Base-by-base conservation (phyloP, 2,329 filamentous ascomycete species). In the Penicillium vulpinum region DNA sequence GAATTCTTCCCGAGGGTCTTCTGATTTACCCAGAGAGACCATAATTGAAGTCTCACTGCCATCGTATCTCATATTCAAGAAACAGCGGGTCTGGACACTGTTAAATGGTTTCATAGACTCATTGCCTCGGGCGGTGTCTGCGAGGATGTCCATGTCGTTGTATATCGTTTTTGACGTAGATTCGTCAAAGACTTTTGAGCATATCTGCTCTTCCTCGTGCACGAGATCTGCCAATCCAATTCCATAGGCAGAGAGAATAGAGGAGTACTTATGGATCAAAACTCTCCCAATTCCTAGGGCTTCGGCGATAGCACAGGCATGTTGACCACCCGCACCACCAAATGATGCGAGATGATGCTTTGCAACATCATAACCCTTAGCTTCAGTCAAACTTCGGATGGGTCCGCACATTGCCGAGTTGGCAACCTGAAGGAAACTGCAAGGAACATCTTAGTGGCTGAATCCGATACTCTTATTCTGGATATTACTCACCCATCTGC, bases 381-480 rank as follows among this genome's bases (percentile, higher is more conserved):
- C 91, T 72, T 96, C 91, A 0, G 91, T 96, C 62, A 95, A 82
- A 22, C 88, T 91, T 18, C 91, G 83, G 63, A 96, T 96, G 0
- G 91, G 91, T 31, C 91, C 80, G 5, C 89, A 92, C 91, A 96
- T 96, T 15, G 90, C 87, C 76, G 94, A 91, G 67, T 96, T 95
- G 2, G 91, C 91, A 44, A 96, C 91, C 13, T 91, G 90, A 70
- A 96, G 80, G 71, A 96, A 96, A 0, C 92, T 92, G 65, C 89
- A 90, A 21, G 36, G 0, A 1, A 96, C 88, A 69, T 94, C 89
- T 66, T 94, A 38, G 22, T 38, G 16, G 16, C 31, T 15, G 18
- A 24, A 35, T 18, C 33, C 21, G 33, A 26, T 38, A 16, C 22
- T 21, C 18, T 21, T 28, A n/a, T 39, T 18, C 21, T 39, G 11